Percentiles rank a stretch among this genome's conserved stretches.
phyloP scores from a whole-genome alignment of 805 yeast genomes.

The Kodamaea laetipori region DNA sequence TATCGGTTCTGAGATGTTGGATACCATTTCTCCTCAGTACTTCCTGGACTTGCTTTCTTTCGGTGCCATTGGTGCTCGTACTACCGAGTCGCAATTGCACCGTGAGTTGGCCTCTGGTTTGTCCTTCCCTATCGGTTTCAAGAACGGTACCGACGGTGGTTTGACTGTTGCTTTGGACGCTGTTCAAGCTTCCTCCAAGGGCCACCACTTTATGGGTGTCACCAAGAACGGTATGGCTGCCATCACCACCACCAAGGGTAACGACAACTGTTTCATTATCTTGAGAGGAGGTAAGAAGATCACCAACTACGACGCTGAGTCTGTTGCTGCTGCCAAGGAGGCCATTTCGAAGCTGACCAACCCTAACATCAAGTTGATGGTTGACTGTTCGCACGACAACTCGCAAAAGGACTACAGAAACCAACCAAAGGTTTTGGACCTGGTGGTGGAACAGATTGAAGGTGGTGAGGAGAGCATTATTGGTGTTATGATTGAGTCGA shows the following conservation, averaged over 20 bases:
- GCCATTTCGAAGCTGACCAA: constrained; percentile 52
- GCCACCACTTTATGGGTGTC: constrained; percentile 96
- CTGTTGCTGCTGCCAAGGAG: constrained; percentile 74
- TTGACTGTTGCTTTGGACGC: constrained; percentile 94
- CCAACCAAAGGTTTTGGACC: constrained; percentile 89
- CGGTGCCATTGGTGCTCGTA: constrained; percentile 99
- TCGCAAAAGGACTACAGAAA: constrained; percentile 91
- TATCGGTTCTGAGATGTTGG: constrained; percentile 97
- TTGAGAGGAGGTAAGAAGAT: constrained; percentile 95
- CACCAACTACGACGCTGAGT: constrained; percentile 83
- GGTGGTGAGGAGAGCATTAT: constrained; percentile 78
- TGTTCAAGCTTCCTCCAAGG: constrained; percentile 83
- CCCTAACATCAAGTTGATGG: constrained; percentile 70
- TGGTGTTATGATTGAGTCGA: constrained; percentile 95
- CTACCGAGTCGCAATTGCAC: constrained; percentile 97
- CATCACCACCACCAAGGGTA: constrained; percentile 93
- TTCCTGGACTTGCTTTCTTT: constrained; percentile 85
- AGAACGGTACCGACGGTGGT: constrained; percentile 97
- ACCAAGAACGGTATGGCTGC: constrained; percentile 98
- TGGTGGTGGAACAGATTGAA: constrained; percentile 79
- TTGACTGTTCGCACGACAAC: constrained; percentile 98
- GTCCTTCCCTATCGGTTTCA: constrained; percentile 98
- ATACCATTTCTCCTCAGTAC: constrained; percentile 96
- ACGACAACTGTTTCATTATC: constrained; percentile 89
- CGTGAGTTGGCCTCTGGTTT: constrained; percentile 97